Base-by-base conservation (phyloP, 257 asterid genomes). In the Cordia subcordata region DNA sequence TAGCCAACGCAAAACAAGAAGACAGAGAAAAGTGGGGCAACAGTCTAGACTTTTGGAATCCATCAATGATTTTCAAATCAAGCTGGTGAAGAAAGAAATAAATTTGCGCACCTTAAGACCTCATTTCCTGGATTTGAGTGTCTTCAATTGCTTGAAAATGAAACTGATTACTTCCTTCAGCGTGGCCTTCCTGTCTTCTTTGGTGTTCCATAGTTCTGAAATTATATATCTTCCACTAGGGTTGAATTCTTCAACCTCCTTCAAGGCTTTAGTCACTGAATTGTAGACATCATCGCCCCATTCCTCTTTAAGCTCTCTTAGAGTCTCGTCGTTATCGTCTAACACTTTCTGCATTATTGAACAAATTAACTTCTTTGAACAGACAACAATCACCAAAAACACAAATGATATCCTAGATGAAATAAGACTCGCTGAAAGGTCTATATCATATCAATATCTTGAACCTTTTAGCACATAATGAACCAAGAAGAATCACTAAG, bases 201-300 rank as follows among this genome's bases (percentile, higher is more conserved):
- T 68, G 65, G 62, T 65, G 66, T 72, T 79, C 84, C 81, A 79
- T 0, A 79, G 63, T 58, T 79, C 81, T 3, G 78, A 21, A 58
- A 79, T 68, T 32, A 67, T 74, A 33, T 79, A 79, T 10, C 84
- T 72, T 9, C 84, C 84, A 21, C 84, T 79, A 35, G 77, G 61
- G 55, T 75, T 79, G 53, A 68, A 79, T 51, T 79, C 84, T 19
- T 74, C 66, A n/a, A 77, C 13, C 19, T 79, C 79, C 51, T n/a
- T 46, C 46, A 79, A 53, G 15, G 84, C 77, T n/a, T n/a, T 8
- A 13, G 65, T 75, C 16, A 79, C 67, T 8, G 72, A 54, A 15
- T 50, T 19, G 27, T 52, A 71, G 42, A 72, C 58, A 35, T 71
- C 80, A 23, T 70, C 75, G 11, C 83, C 80, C 65, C 68, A 77